Percentiles rank a stretch among this genome's conserved stretches.
phyloP scores from a whole-genome alignment of 1,284 basidiomycete species.

The Chalciporus sp. region DNA sequence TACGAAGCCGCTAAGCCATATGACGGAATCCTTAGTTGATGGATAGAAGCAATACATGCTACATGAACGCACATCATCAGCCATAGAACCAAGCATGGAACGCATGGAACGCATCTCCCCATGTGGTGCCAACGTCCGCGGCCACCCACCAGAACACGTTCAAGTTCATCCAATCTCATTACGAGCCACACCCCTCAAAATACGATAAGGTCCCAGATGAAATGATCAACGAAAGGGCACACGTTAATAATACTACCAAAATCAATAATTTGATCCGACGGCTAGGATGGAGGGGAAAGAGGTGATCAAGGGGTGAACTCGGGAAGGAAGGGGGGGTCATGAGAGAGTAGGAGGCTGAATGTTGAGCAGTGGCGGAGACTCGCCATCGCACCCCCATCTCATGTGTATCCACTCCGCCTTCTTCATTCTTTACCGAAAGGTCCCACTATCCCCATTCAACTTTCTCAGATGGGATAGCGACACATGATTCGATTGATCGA shows the following conservation, averaged over 20 bases:
- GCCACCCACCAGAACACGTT: constrained; percentile 12
- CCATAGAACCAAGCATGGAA: too few relatives aligned
- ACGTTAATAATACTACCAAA: constrained; percentile 5
- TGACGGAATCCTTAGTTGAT: neutral
- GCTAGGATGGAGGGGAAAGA: neutral
- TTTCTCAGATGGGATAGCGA: constrained; percentile 14
- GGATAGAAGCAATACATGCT: neutral
- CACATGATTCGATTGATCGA: constrained; percentile 26
- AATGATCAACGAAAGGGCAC: constrained; percentile 10
- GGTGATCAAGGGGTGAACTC: constrained; percentile 11
- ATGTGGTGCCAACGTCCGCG: constrained; percentile 14
- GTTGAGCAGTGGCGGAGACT: constrained; percentile 9
- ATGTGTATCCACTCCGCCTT: constrained; percentile 5
- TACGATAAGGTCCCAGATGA: neutral
- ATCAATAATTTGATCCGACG: constrained; percentile 21
- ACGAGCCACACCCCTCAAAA: neutral
- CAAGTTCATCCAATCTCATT: neutral
- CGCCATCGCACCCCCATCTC: constrained; percentile 10
- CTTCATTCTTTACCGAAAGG: neutral
- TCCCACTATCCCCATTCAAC: constrained; percentile 23
- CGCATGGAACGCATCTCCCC: too few relatives aligned
- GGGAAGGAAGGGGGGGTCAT: neutral
- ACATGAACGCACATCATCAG: neutral
- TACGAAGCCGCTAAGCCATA: constrained; percentile 17
- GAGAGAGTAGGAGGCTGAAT: neutral